Conservation (phyloP, 352 stramenopile species). For the Phytophthora pisi region DNA sequence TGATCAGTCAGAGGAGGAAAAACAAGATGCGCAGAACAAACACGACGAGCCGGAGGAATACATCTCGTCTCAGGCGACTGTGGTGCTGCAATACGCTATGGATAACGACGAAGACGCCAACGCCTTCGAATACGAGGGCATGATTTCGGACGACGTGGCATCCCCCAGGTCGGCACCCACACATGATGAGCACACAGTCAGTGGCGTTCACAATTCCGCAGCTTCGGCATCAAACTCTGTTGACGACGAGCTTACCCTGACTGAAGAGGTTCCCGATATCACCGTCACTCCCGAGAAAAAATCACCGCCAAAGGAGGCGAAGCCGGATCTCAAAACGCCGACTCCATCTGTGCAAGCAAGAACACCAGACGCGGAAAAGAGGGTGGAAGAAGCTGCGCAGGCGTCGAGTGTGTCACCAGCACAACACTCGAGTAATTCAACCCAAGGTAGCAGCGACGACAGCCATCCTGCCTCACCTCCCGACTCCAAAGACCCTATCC, state of each 20-base stretch:
- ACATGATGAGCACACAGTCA: neutral
- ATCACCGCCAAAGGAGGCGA: neutral
- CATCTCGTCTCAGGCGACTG: constrained; percentile 37
- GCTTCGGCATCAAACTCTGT: constrained; percentile 6
- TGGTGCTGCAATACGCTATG: constrained; percentile 29
- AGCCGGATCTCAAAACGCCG: constrained; percentile 14
- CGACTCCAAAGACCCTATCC: constrained; percentile 6
- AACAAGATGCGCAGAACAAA: constrained; percentile 9
- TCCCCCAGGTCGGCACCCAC: constrained; percentile 10
- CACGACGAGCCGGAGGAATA: constrained; percentile 18
- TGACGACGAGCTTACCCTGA: neutral
- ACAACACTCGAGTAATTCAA: neutral
- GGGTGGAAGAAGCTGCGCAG: neutral
- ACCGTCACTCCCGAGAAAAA: constrained; percentile 20
- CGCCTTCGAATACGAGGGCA: constrained; percentile 42
- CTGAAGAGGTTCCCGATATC: neutral
- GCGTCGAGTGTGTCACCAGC: neutral
- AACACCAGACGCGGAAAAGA: constrained; percentile 26
- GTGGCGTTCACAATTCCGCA: neutral
- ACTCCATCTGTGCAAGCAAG: constrained; percentile 14
- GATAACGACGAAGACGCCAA: constrained; percentile 37
- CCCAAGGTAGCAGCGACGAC: neutral
- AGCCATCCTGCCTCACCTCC: constrained; percentile 12
- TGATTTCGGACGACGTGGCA: constrained; percentile 16
- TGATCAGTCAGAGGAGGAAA: constrained; percentile 11